Evolutionary conservation across 192 early-diverging fungal species (phyloP), one percentile per base, ranked within the genome.

Genomic region (Gigaspora rosea): DNA sequence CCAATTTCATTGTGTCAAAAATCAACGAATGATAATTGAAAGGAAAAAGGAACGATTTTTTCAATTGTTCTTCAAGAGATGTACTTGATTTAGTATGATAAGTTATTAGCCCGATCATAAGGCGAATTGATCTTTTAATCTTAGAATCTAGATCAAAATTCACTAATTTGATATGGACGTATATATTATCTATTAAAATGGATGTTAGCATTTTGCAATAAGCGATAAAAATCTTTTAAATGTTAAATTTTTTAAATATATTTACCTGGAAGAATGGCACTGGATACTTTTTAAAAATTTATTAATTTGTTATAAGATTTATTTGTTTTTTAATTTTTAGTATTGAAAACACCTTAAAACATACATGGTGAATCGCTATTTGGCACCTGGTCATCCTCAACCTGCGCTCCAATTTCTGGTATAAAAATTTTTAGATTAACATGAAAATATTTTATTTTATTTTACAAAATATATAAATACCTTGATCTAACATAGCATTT

Each of bases 11-110:
- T 8, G 71, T 36, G 20, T 73, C 56, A 73, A 73, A 73, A 2
- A 58, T 33, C 18, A 59, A 73, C 18, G 71, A 73, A 59, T 73
- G 71, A 73, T 73, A 73, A 73, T 73, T 56, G 36, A 73, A 59
- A 48, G 71, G 71, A 61, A 73, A 73, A 22, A 41, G 36, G 58
- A 73, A 59, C 12, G 22, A 41, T 22, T 59, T 73, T 16, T 59
- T 20, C 18, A 41, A 61, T 8, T 46, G 71, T 22, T 73, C 71
- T 22, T 73, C 54, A 46, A 36, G n/a, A 7, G 22, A 46, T 61
- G 52, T 32, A 73, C n/a, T 59, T 73, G 71, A 54, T n/a, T 56
- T 46, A 46, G 71, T 56, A 3, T 73, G 52, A 47, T 73, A 56
- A 16, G 52, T 59, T 4, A 73, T 56, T 16, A 27, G 59, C 22